Evolutionary conservation across 768 basidiomycete genomes (phyloP), one percentile per base, ranked within the genome.

Genomic region (Naganishia onofrii): DNA sequence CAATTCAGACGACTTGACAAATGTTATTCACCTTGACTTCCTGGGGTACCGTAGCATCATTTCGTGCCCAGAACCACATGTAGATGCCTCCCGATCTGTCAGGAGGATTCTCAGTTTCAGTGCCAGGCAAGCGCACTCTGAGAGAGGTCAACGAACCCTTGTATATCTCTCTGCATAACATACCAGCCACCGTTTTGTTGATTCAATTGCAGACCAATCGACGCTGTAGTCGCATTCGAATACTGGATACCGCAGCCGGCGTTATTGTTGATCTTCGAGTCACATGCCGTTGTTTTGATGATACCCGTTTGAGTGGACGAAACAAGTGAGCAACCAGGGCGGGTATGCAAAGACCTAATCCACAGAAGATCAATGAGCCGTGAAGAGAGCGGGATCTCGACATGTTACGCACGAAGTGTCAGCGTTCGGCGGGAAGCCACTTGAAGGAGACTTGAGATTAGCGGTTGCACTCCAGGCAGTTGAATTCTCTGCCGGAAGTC

Each of bases 51-150:
- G 68, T 68, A 5, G 76, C 31, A 70, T 84, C 83, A 75, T 82
- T 72, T 48, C 87, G 81, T 15, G 85, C 75, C 86, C 86, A 88
- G 77, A 87, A 89, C 86, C 87, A 90, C 34, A 89, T 77, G 65
- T 82, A 83, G 48, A 90, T 82, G 28, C 87, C 86, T 2, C 77
- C 79, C 5, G 78, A 76, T 54, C 78, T 79, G 46, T 23, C n/a
- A 9, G 8, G 38, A 17, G 9, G 15, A 36, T 38, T 1, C 4
- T 36, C 38, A 64, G 15, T 44, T 52, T 3, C n/a, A 38, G n/a
- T 42, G 48, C 38, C 29, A 5, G 29, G 19, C 13, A 34, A 12
- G 44, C 38, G 26, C 19, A 63, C 17, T 52, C 21, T 10, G 38
- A 28, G 19, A 32, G 17, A 46, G 46, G 36, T 21, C 23, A 36